Evolutionary conservation across 768 basidiomycete species (phyloP), one percentile per base, ranked within the genome.

Genomic region (Termitomyces eurrhizus): DNA sequence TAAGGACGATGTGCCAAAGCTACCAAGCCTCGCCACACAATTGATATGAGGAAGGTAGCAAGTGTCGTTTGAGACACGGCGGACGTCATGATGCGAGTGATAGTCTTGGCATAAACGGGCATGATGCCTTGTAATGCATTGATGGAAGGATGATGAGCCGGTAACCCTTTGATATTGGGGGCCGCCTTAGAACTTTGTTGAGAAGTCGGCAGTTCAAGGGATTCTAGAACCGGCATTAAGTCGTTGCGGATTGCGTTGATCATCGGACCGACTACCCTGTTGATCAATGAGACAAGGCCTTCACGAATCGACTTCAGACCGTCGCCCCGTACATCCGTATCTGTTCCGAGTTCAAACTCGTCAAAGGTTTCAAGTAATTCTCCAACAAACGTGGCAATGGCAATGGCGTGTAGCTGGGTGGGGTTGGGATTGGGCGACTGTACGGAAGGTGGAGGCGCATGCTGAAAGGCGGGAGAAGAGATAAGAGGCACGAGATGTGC

Each of bases 321-420:
- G 63, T 92, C 90, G 21, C 81, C 84, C 52, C 89, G 80, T 54
- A 70, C 65, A 62, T 90, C 88, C 29, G 74, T 74, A 53, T 90
- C 87, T 7, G 78, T 72, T 11, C 89, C 88, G 4, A 92, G 74
- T 50, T 78, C 77, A 35, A 89, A 73, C 24, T 85, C 79, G 69
- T 92, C 88, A 56, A 92, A 90, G 16, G 77, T 80, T 65, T 85
- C 84, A 29, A 92, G 77, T 52, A 93, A 74, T 68, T 93, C 92
- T 48, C 86, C 87, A 24, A 88, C 84, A 64, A 93, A 88, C 16
- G 80, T 78, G 3, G 86, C 83, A 46, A 89, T 76, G 1, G 84
- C 85, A 51, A 92, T 71, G 0, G 88, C 90, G 71, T 93, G 88
- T 14, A 83, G 70, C 69, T 93, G 91, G 6, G 84, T 83, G 13